Percentiles rank a stretch among this genome's conserved stretches.
Evolutionary conservation across 768 basidiomycete species (phyloP).

Genomic region (Pleurotus djamor): DNA sequence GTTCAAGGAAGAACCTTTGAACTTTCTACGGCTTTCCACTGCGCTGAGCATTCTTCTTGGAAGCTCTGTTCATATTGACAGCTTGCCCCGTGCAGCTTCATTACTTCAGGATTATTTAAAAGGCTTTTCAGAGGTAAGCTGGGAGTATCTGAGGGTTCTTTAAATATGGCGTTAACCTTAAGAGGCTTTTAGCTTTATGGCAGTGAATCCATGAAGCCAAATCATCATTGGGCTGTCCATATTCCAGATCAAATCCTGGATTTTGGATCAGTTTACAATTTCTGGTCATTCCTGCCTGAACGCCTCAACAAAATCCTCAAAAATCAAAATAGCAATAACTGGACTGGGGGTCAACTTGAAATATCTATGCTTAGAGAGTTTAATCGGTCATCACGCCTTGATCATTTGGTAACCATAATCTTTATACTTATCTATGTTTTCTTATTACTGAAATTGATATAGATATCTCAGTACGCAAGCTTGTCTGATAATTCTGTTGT

Average conservation of each 20-base stretch:
- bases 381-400: conserved; percentile 9
- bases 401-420: conserved; percentile 14
- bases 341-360: conserved; percentile 23
- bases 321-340: conserved; percentile 23
- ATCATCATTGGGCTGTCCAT: conserved; percentile 26
- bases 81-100: not conserved
- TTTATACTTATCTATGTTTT: too few species aligned
- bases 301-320: conserved; percentile 26
- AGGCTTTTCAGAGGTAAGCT: conserved; percentile 7
- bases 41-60: conserved; percentile 16
- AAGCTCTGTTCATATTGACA: conserved; percentile 6
- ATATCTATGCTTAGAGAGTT: conserved; percentile 26
- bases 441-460: too few species aligned
- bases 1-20: conserved; percentile 12
- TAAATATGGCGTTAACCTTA: too few species aligned
- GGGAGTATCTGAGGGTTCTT: too few species aligned
- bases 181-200: conserved; percentile 22
- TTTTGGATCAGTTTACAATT: conserved; percentile 23
- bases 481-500: not conserved
- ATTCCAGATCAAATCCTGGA: conserved; percentile 17
- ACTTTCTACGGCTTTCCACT: conserved; percentile 16
- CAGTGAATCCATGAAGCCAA: conserved; percentile 19
- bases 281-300: conserved; percentile 25
- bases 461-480: not conserved
- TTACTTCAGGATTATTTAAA: conserved; percentile 10